A percentile compares a stretch with the other conserved stretches of the same genome.
phyloP scores from a whole-genome alignment of 495 filamentous ascomycete species.

The Penicillium maclennaniae region DNA sequence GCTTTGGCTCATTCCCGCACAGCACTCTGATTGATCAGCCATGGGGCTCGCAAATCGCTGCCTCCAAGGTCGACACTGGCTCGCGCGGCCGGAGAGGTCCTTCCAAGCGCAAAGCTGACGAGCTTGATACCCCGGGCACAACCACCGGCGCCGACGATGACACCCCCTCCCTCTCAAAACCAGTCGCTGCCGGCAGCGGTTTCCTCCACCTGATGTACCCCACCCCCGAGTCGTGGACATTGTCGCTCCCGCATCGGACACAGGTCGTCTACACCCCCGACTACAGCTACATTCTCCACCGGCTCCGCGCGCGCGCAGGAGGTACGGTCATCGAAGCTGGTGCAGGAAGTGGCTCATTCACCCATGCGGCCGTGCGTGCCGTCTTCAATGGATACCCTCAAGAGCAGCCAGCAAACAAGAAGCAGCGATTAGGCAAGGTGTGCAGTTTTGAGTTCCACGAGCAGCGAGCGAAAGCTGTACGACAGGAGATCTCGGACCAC shows the following conservation, averaged over 20 bases:
- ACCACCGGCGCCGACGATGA: slow-evolving; percentile 24
- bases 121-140: slow-evolving; percentile 30
- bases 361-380: slow-evolving; percentile 81
- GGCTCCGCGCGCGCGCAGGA: slow-evolving; percentile 78
- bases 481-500: slow-evolving; percentile 70
- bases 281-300: slow-evolving; percentile 91
- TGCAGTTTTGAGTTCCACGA: slow-evolving; percentile 93
- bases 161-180: slow-evolving; percentile 23
- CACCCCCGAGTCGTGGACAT: slow-evolving; percentile 90
- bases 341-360: slow-evolving; percentile 91
- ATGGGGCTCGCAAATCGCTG: slow-evolving; percentile 88
- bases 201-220: slow-evolving; percentile 89
- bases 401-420: slow-evolving; percentile 25
- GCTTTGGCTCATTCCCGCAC: slow-evolving; percentile 94
- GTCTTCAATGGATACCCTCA: slow-evolving; percentile 78
- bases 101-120: slow-evolving; percentile 53
- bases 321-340: slow-evolving; percentile 85
- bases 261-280: slow-evolving; percentile 98
- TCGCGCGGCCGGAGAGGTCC: slow-evolving; percentile 59
- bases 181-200: slow-evolving; percentile 66
- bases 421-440: slow-evolving; percentile 60
- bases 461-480: slow-evolving; percentile 67
- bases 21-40: slow-evolving; percentile 73
- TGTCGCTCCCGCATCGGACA: slow-evolving; percentile 84
- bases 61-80: slow-evolving; percentile 85